These are phyloP conservation scores for Solanum clarkiae DNA, from an alignment of 257 asterid species.

Conservation along the genomic window DNA sequence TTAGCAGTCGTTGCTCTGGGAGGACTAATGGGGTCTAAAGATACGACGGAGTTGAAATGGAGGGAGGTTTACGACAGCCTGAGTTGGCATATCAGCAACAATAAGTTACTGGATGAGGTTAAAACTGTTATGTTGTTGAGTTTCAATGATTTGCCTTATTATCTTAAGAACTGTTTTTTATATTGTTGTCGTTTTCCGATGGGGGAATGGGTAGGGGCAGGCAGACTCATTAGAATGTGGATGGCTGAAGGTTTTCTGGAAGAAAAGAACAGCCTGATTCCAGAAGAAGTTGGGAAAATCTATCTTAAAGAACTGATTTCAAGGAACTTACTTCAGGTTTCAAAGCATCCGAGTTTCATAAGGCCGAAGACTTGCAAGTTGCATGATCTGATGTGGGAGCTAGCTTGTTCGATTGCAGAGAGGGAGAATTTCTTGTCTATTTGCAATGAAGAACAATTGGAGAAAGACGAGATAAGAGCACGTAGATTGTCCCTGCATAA, in stretches of 20 bases:
- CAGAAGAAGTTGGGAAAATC: slow-evolving; percentile 30
- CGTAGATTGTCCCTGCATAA: slow-evolving; percentile 24
- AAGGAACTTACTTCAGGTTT: slow-evolving; percentile 25
- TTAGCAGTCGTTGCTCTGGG: slow-evolving; percentile 28
- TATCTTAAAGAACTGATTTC: slow-evolving; percentile 19
- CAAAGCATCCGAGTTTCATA: slow-evolving; percentile 8
- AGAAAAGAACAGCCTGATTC: background rate
- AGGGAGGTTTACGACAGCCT: slow-evolving; percentile 4
- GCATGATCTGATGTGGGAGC: slow-evolving; percentile 19
- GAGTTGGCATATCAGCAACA: slow-evolving; percentile 13
- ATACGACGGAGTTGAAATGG: slow-evolving; percentile 10
- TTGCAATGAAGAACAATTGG: background rate
- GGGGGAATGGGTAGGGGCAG: slow-evolving; percentile 18
- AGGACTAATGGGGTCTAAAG: slow-evolving; percentile 20
- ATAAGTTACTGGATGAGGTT: slow-evolving; percentile 4
- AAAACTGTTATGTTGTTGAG: slow-evolving; percentile 7
- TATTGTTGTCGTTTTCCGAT: slow-evolving; percentile 33
- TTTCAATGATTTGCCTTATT: slow-evolving; percentile 31
- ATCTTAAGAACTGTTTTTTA: slow-evolving; percentile 34
- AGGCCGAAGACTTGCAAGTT: slow-evolving; percentile 16
- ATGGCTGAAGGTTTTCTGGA: slow-evolving; percentile 34
- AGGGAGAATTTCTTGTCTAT: slow-evolving; percentile 20
- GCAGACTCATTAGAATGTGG: slow-evolving; percentile 38
- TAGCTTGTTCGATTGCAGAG: slow-evolving; percentile 5
- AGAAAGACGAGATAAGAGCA: slow-evolving; percentile 1